Percentiles rank a stretch among this genome's conserved stretches.
These are phyloP conservation scores for Fusarium oxysporum DNA, from an alignment of 2,329 filamentous ascomycete genomes.

Conservation along the genomic window DNA sequence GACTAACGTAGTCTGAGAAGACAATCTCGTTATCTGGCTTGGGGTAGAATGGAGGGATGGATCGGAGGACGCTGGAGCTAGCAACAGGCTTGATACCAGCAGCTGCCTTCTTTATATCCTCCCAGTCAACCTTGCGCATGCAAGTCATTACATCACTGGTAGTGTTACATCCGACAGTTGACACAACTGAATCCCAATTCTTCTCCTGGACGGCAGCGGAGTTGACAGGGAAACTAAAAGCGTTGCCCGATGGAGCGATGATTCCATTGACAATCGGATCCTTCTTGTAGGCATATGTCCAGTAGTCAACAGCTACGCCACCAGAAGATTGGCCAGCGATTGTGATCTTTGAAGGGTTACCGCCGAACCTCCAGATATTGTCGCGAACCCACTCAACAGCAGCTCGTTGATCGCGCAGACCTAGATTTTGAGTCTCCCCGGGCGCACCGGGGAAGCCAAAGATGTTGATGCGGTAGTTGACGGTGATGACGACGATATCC, in stretches of 20 bases:
- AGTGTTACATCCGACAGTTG: conserved; percentile 53
- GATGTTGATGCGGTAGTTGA: conserved; percentile 60
- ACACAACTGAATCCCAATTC: conserved; percentile 58
- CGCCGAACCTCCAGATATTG: conserved; percentile 48
- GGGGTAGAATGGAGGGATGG: conserved; percentile 56
- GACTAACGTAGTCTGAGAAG: conserved; percentile 54
- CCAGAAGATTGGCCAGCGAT: conserved; percentile 51
- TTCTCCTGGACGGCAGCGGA: conserved; percentile 47
- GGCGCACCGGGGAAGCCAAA: conserved; percentile 56
- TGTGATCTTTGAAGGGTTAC: conserved; percentile 48
- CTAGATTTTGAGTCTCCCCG: conserved; percentile 40
- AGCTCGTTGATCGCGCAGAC: conserved; percentile 46
- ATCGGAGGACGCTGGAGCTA: conserved; percentile 52
- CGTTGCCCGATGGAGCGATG: conserved; percentile 60
- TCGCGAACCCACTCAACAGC: conserved; percentile 51
- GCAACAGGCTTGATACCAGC: conserved; percentile 48
- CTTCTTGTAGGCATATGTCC: conserved; percentile 60
- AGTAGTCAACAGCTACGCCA: conserved; percentile 57
- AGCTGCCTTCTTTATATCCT: conserved; percentile 52
- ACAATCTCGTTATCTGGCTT: conserved; percentile 54
- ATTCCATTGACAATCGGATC: conserved; percentile 62
- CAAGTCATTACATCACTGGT: conserved; percentile 49
- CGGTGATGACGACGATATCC: conserved; percentile 58
- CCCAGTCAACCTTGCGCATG: conserved; percentile 52
- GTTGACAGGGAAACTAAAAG: conserved; percentile 59